Evolutionary conservation across 2,329 filamentous ascomycete species (phyloP).

Genomic region (Colletotrichum sp.): DNA sequence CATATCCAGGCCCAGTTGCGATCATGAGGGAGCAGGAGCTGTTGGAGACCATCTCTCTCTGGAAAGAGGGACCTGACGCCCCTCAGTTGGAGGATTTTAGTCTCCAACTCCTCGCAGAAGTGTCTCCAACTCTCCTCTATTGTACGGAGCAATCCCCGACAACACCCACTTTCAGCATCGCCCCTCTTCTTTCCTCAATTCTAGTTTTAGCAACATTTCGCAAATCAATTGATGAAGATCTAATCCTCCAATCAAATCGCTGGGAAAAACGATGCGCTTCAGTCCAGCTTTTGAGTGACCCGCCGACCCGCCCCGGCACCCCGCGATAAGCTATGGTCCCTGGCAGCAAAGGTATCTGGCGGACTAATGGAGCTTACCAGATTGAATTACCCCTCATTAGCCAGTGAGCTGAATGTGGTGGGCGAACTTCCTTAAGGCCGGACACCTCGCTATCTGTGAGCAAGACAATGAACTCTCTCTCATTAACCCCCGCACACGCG

Average conservation of each 20-base stretch:
- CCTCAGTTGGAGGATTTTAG: not conserved
- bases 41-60: not conserved
- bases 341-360: not conserved
- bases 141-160: not conserved
- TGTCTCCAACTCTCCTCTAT: not conserved
- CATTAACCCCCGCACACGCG: not conserved
- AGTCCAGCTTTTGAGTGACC: not conserved
- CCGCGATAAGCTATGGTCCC: not conserved
- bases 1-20: not conserved
- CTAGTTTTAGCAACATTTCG: not conserved
- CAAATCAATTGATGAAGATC: not conserved
- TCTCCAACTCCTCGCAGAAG: not conserved
- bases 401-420: not conserved
- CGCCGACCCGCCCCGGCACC: not conserved
- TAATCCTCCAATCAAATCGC: not conserved
- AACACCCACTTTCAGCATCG: not conserved
- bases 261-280: not conserved
- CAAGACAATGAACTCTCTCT: not conserved
- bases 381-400: not conserved
- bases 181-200: not conserved
- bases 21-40: not conserved
- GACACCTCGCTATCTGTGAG: not conserved
- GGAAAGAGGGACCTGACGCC: not conserved
- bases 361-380: not conserved
- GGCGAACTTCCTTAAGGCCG: not conserved